Conservation (phyloP, 768 basidiomycete species). For the Dioszegia aurantiaca region DNA sequence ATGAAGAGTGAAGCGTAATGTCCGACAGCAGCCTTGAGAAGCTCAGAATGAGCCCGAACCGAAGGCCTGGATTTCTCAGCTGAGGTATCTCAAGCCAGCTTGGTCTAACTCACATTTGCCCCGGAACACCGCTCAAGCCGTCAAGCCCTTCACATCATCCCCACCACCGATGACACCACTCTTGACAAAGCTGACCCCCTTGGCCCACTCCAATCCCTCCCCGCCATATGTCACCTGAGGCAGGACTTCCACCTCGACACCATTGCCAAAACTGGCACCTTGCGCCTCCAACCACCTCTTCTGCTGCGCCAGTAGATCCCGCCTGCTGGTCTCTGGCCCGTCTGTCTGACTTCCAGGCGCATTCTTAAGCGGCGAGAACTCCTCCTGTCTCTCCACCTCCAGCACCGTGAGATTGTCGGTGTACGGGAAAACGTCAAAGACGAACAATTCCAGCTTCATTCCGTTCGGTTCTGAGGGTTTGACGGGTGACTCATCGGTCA, state of each 20-base stretch:
- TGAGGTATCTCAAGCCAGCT: too few species aligned
- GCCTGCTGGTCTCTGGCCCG: slow-evolving; percentile 82
- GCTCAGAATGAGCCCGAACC: too few species aligned
- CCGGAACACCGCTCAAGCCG: background rate
- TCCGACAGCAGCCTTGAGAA: too few species aligned
- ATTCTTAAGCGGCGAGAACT: slow-evolving; percentile 97
- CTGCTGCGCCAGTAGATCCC: slow-evolving; percentile 85
- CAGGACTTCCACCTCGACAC: slow-evolving; percentile 83
- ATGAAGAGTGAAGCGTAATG: background rate
- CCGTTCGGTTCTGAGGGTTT: slow-evolving; percentile 92
- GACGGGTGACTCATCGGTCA: slow-evolving; percentile 64
- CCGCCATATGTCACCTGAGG: slow-evolving; percentile 87
- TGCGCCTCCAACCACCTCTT: slow-evolving; percentile 73
- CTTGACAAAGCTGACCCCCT: slow-evolving; percentile 73
- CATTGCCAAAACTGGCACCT: slow-evolving; percentile 70
- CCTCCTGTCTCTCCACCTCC: slow-evolving; percentile 80
- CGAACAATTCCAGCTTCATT: slow-evolving; percentile 98
- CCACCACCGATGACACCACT: slow-evolving; percentile 58
- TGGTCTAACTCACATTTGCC: too few species aligned
- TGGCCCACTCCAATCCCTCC: slow-evolving; percentile 76
- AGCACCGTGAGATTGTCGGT: slow-evolving; percentile 67
- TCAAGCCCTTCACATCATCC: background rate
- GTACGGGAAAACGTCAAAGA: slow-evolving; percentile 97
- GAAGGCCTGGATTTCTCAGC: background rate
- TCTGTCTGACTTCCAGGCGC: slow-evolving; percentile 88